These are phyloP conservation scores for Geotrichum aggregatum DNA, from an alignment of 1,139 yeast species.

Conservation along the genomic window DNA sequence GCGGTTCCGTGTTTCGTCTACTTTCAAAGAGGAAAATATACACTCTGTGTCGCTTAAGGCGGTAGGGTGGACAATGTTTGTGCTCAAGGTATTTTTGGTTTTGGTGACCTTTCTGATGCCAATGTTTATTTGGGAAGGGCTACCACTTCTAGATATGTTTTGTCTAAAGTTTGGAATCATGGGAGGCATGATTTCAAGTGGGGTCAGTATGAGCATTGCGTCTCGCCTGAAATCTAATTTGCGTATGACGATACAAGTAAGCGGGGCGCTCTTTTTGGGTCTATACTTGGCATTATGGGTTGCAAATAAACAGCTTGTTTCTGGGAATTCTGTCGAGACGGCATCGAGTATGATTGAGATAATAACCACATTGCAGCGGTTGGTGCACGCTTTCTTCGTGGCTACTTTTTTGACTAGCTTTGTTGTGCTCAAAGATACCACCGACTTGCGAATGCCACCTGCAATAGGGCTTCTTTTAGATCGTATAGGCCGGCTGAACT, in stretches of 20 bases:
- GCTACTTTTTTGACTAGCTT: background rate
- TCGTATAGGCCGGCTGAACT: background rate
- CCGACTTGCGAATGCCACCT: background rate
- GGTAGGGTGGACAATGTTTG: background rate
- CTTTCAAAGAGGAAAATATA: background rate
- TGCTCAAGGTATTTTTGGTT: background rate
- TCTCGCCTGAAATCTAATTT: background rate
- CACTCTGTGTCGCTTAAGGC: constrained; percentile 2
- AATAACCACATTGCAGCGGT: background rate
- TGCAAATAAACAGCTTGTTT: background rate
- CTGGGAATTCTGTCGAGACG: background rate
- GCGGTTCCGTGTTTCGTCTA: background rate
- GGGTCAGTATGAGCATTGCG: background rate
- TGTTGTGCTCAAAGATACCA: background rate
- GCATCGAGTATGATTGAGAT: background rate
- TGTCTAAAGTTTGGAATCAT: constrained; percentile 8
- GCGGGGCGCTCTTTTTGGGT: background rate
- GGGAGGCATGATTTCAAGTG: constrained; percentile 3
- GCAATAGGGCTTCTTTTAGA: background rate
- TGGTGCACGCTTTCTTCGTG: background rate
- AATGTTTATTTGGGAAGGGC: background rate
- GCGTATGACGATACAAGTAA: background rate
- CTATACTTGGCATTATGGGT: background rate
- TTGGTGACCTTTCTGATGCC: background rate
- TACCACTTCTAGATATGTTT: background rate